Evolutionary conservation across 768 basidiomycete species (phyloP), one percentile per base, ranked within the genome.

Genomic region (Lactarius sanguifluus): DNA sequence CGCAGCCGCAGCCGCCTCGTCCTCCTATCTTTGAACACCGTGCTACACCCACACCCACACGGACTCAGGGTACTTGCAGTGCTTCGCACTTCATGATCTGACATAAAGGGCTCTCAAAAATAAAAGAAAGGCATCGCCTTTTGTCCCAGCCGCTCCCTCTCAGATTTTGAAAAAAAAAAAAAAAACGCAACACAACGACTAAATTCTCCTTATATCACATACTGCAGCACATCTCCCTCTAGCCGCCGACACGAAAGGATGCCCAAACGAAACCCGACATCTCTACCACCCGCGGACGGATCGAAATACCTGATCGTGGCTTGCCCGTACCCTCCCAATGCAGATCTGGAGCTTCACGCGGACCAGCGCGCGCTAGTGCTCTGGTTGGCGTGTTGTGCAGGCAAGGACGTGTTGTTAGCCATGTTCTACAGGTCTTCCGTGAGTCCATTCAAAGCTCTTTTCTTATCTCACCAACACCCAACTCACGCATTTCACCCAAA

Each of bases 371-470:
- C 76, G 40, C 77, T 81, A 62, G 79, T 77, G 5, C 73, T 72
- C 36, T 83, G 82, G 83, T 72, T 83, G 13, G 80, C 79, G 0
- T 79, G 77, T 52, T 77, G 78, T 69, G 75, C 78, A 50, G 75
- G 76, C 34, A 73, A 75, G 57, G 63, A 76, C 1, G 67, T 75
- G 16, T 71, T 83, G 47, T 75, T 76, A 28, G 76, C 81, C 1
- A 72, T 83, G 56, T 82, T 76, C 56, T 74, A 82, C 71, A 82
- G 81, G 62, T 80, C 81, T 0, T 72, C 75, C 40, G 81, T 83
- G 67, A 61, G 81, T 79, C 6, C 50, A 23, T 55, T 5, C 54
- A 10, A 40, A 15, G 15, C 40, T 8, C 4, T n/a, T 50, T 25
- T 12, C 2, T 50, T 50, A 13, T 50, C 13, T 23, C 23, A 18